phyloP scores from a whole-genome alignment of 345 rosid species.

The Arabis hirsuta region DNA sequence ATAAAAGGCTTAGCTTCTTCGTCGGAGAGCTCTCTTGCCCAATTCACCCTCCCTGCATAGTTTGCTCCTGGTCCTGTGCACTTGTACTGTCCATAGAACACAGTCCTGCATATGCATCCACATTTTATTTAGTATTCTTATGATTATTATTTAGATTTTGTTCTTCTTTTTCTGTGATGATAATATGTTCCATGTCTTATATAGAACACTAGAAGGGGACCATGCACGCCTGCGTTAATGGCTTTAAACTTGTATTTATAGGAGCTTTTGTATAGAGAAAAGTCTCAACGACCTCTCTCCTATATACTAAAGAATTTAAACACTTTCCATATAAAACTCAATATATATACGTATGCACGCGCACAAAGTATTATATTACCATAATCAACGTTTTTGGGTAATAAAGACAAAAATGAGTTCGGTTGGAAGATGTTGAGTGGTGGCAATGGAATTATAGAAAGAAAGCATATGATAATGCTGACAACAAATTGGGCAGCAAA shows the following conservation, averaged over 20 bases:
- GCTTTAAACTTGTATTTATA: not conserved
- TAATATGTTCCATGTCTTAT: slow-evolving; percentile 6
- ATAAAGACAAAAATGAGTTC: slow-evolving; percentile 21
- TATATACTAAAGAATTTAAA: too few species aligned
- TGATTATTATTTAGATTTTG: not conserved
- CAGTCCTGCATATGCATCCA: slow-evolving; percentile 70
- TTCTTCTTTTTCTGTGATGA: not conserved
- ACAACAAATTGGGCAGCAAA: too few species aligned
- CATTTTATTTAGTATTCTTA: not conserved
- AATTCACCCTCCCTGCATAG: slow-evolving; percentile 84
- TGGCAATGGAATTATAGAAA: too few species aligned
- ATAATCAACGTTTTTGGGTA: slow-evolving; percentile 3
- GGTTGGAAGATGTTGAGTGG: slow-evolving; percentile 31
- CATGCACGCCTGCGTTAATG: slow-evolving; percentile 35
- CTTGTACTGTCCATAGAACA: slow-evolving; percentile 94
- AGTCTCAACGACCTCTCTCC: too few species aligned
- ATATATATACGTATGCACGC: slow-evolving; percentile 26
- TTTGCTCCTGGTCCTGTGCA: slow-evolving; percentile 88
- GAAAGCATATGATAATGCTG: too few species aligned
- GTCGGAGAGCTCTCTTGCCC: slow-evolving; percentile 89
- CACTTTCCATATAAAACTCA: not conserved
- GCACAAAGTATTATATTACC: not conserved
- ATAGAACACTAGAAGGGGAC: slow-evolving; percentile 25
- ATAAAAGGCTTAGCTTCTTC: slow-evolving; percentile 91
- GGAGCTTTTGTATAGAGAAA: too few species aligned